phyloP scores from a whole-genome alignment of 2,329 filamentous ascomycete genomes.

The Aspergillus puulaauensis region DNA sequence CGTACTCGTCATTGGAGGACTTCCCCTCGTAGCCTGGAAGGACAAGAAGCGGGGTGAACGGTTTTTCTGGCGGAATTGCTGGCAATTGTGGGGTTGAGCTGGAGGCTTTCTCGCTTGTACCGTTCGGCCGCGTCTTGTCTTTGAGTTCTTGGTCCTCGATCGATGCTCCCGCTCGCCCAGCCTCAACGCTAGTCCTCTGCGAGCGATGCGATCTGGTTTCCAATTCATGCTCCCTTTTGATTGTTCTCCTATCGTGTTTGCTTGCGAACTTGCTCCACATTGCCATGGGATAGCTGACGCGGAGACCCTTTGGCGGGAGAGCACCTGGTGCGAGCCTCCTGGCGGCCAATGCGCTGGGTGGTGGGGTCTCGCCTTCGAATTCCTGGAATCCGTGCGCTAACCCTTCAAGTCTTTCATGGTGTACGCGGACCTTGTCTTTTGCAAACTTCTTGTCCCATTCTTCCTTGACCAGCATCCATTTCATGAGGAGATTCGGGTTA shows the following conservation, averaged over 20 bases:
- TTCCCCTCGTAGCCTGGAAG: conserved; percentile 30
- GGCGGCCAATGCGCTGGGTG: conserved; percentile 78
- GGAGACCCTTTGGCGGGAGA: conserved; percentile 24
- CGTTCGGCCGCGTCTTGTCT: neutral
- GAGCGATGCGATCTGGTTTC: conserved; percentile 23
- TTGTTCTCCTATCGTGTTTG: conserved; percentile 78
- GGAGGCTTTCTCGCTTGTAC: neutral
- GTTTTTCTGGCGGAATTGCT: conserved; percentile 14
- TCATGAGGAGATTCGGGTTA: conserved; percentile 74
- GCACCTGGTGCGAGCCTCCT: conserved; percentile 49
- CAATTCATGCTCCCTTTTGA: conserved; percentile 42
- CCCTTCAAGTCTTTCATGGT: conserved; percentile 71
- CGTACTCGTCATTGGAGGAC: conserved; percentile 26
- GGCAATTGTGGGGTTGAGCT: neutral
- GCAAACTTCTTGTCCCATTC: conserved; percentile 74
- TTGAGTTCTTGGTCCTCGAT: conserved; percentile 15
- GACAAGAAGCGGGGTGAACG: conserved; percentile 25
- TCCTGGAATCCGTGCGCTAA: conserved; percentile 69
- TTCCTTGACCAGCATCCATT: conserved; percentile 75
- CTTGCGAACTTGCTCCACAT: conserved; percentile 88
- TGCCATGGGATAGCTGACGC: conserved; percentile 71
- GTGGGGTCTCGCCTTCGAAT: conserved; percentile 74
- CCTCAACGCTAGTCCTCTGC: conserved; percentile 27
- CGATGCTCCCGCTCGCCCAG: conserved; percentile 25
- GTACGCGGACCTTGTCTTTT: conserved; percentile 67